Evolutionary conservation across 306 rosid species (phyloP).

Genomic region (Clitoria ternatea): DNA sequence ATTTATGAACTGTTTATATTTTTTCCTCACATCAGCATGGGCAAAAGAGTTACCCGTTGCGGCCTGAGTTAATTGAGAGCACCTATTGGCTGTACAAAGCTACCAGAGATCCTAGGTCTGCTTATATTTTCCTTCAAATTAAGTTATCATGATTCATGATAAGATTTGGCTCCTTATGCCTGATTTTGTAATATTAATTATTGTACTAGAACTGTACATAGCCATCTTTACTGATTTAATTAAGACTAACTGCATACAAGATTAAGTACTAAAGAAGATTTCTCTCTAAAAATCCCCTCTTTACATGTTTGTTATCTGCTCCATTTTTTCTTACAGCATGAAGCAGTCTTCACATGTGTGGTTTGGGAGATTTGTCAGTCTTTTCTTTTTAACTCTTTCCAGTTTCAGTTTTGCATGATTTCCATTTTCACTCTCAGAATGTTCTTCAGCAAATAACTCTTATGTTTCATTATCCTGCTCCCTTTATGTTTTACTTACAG

Average conservation of each 20-base stretch:
- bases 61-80: conserved; percentile 97
- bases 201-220: neutral
- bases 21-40: conserved; percentile 56
- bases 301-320: neutral
- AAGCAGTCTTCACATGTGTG: neutral
- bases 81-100: conserved; percentile 98
- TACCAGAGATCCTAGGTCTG: conserved; percentile 90
- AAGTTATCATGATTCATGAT: conserved; percentile 7
- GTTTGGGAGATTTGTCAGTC: conserved; percentile 3
- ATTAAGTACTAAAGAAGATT: neutral
- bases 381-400: neutral
- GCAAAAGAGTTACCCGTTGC: conserved; percentile 88
- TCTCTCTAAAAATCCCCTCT: conserved; percentile 10
- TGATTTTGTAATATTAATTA: conserved; percentile 14
- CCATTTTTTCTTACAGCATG: neutral
- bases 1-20: neutral
- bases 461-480: neutral
- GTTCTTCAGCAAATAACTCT: conserved; percentile 8
- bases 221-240: neutral
- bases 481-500: neutral
- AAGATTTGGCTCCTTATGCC: conserved; percentile 6
- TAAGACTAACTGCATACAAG: neutral
- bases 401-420: neutral
- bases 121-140: conserved; percentile 27
- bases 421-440: neutral